Evolutionary conservation across 768 basidiomycete species (phyloP).

Genomic region (Lactarius trivialis): DNA sequence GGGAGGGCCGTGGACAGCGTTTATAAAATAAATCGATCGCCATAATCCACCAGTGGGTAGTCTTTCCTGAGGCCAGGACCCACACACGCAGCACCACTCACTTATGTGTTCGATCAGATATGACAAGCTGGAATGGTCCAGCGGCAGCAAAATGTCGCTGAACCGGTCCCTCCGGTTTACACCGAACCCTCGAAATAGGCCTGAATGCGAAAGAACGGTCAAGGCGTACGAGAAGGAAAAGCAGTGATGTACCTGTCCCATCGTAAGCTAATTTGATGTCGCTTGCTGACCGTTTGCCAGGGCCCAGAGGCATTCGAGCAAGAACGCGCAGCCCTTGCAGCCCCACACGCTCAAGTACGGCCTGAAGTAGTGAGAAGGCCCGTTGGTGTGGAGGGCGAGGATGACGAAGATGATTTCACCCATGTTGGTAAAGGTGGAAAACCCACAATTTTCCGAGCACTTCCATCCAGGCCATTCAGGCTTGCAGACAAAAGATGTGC

Average conservation of each 20-base stretch:
- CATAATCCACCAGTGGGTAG: constrained; percentile 73
- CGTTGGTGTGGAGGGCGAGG: constrained; percentile 34
- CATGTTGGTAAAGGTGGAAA: constrained; percentile 91
- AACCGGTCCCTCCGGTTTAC: constrained; percentile 84
- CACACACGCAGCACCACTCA: constrained; percentile 9
- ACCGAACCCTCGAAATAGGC: constrained; percentile 71
- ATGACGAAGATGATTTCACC: constrained; percentile 62
- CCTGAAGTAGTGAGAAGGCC: constrained; percentile 35
- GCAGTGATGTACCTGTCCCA: constrained; percentile 54
- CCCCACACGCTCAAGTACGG: constrained; percentile 38
- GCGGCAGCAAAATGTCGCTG: constrained; percentile 76
- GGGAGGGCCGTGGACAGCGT: constrained; percentile 92
- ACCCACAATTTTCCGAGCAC: constrained; percentile 83
- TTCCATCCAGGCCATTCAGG: constrained; percentile 85
- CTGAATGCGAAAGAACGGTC: constrained; percentile 74
- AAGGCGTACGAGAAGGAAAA: constrained; percentile 88
- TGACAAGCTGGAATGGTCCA: constrained; percentile 93
- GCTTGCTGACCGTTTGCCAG: constrained; percentile 34
- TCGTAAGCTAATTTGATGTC: not conserved
- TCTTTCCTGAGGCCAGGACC: not conserved
- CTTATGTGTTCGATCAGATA: constrained; percentile 49
- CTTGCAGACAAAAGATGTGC: constrained; percentile 91
- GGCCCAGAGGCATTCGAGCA: constrained; percentile 85
- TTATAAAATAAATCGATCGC: constrained; percentile 93
- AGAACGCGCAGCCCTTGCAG: constrained; percentile 53